Base-by-base conservation (phyloP, 257 asterid species). In the Forsythia viridissima region DNA sequence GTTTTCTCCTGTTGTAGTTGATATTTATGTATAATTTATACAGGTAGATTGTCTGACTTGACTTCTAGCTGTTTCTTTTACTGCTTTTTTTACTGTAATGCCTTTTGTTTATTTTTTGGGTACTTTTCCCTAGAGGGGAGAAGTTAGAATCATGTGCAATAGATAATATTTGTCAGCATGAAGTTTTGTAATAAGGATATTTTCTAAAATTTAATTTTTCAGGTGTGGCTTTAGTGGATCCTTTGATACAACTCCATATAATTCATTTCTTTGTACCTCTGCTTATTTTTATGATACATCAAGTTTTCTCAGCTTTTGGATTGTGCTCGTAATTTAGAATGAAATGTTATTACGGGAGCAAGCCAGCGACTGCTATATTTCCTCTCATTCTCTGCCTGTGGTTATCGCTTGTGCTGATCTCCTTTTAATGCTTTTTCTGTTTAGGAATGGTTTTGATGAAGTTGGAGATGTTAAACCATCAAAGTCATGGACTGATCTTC, bases 401-500 rank as follows among this genome's bases (percentile, higher is more conserved):
- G 61, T 37, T 76, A 13, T 77, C 69, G 36, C 48, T 65, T 69
- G 80, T 30, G 48, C 86, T 88, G 78, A 88, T 79, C 40, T 80
- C 9, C 73, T 72, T 57, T 74, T 69, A 61, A 75, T 84, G 87
- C 81, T 80, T 85, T 65, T 85, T 78, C 24, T 80, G 37, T 55
- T 70, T 77, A 93, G 98, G 91, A 80, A 76, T 80, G 85, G 76
- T 78, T 46, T 73, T 68, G 74, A 68, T 71, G 83, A 87, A 82
- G 87, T 72, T 80, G 90, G 82, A 51, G 85, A 83, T 59, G 8
- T 76, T 36, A 87, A 76, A 74, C 71, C 68, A 59, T 78, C 87
- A 71, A 88, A 88, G 74, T 80, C 92, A 70, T 85, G 88, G 91
- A 89, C 92, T 57, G 94, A 79, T 77, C 92, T 87, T 70, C 82